Evolutionary conservation across 495 filamentous ascomycete genomes (phyloP), one percentile per base, ranked within the genome.

Genomic region (Polyplosphaeria fusca): DNA sequence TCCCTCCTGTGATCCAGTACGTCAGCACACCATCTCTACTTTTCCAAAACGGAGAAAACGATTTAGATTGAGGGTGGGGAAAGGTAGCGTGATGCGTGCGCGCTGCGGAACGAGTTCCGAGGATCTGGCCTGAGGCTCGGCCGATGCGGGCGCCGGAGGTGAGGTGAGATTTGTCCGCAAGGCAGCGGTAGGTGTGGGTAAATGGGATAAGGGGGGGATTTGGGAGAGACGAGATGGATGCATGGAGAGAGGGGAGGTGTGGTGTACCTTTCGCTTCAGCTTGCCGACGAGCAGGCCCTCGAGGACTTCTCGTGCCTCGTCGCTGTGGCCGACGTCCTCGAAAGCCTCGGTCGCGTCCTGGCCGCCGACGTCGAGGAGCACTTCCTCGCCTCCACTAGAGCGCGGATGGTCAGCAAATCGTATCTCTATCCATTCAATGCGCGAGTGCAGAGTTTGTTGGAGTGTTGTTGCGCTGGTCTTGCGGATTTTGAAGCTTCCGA

Each of bases 261-360:
- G 23, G 69, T 79, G 61, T 83, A 96, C 92, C 79, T 85, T 71
- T 71, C 91, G 83, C 83, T 96, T 96, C 64, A 99, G 74, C 24
- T 62, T 81, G 50, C 89, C 93, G 59, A 95, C 83, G 27, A 85
- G 75, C 58, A 96, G 76, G 60, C 84, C 83, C 22, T 85, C 81
- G 16, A 99, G 83, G 67, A 96, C 91, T 78, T 96, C 90, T 47
- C 94, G 86, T 55, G 94, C 94, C 79, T 99, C 94, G 72, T 99
- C 94, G 71, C 87, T 93, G 86, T 99, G 94, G 59, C 94, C 94
- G 71, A 99, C 94, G 75, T 99, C 94, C 78, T 99, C 93, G 72
- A 99, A 99, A 52, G 93, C 91, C 75, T 97, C 94, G 66, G 93
- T 95, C 65, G 90, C 87, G 76, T 99, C 93, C 76, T 95, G 90